Evolutionary conservation across 139 green algal genomes (phyloP).

Genomic region (Zygnema cylindricum): DNA sequence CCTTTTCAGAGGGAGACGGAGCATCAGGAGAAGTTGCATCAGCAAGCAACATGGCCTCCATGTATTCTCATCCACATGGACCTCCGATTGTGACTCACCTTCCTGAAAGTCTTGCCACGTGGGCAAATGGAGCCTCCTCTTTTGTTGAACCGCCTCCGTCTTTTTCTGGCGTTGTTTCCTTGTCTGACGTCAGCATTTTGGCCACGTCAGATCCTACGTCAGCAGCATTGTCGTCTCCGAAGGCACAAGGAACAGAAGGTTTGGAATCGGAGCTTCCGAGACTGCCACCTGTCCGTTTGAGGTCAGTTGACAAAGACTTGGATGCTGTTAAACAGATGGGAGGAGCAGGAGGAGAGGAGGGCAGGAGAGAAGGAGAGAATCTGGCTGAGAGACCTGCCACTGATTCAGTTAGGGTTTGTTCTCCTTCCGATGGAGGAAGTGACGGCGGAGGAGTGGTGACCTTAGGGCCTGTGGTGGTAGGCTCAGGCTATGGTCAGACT

Average conservation of each 20-base stretch:
- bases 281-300: background rate
- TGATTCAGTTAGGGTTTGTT: background rate
- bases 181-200: background rate
- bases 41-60: no score
- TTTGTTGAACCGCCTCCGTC: no score
- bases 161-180: background rate
- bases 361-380: conserved; percentile 22
- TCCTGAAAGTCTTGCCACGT: no score
- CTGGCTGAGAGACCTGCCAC: background rate
- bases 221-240: no score
- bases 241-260: no score
- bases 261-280: background rate
- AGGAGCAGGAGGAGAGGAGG: no score
- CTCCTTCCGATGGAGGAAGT: background rate
- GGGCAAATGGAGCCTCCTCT: no score
- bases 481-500: background rate
- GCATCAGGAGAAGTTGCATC: no score
- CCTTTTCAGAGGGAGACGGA: no score
- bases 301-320: background rate
- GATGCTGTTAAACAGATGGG: background rate
- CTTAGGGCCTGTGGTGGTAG: conserved; percentile 17
- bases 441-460: background rate
- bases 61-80: no score
- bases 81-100: background rate
- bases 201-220: no score